These are phyloP conservation scores for Coniochaeta ligniaria DNA, from an alignment of 2,329 filamentous ascomycete species.

Conservation along the genomic window DNA sequence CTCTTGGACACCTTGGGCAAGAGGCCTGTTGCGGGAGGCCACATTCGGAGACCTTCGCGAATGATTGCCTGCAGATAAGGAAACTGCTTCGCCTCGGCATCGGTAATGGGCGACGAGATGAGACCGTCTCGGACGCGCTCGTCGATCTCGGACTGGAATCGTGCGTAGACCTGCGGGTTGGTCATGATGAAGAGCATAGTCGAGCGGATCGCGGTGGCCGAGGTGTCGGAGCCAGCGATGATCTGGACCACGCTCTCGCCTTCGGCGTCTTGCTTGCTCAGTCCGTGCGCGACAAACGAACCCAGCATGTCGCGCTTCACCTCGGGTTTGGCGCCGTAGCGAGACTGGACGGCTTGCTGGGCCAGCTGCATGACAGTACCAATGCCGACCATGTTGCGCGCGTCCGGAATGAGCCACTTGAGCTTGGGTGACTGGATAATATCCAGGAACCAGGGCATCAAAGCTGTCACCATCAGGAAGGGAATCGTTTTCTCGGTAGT, in stretches of 20 bases:
- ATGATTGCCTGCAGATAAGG: constrained; percentile 30
- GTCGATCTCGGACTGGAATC: constrained; percentile 13
- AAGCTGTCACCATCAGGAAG: constrained; percentile 32
- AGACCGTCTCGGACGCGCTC: constrained; percentile 32
- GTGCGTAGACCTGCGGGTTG: constrained; percentile 25
- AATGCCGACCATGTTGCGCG: constrained; percentile 29
- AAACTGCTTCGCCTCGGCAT: constrained; percentile 18
- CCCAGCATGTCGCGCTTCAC: constrained; percentile 29
- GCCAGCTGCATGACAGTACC: constrained; percentile 26
- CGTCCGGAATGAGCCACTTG: constrained; percentile 27
- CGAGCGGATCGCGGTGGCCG: constrained; percentile 38
- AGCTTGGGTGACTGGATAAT: constrained; percentile 32
- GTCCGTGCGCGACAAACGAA: constrained; percentile 30
- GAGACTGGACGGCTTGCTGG: constrained; percentile 12
- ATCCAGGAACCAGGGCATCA: constrained; percentile 31
- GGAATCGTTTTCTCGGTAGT: constrained; percentile 19
- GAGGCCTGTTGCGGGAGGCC: constrained; percentile 19
- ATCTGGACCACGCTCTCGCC: constrained; percentile 11
- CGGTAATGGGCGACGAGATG: constrained; percentile 21
- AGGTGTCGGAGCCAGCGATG: constrained; percentile 45
- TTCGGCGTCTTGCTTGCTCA: constrained; percentile 11
- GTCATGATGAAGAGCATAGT: constrained; percentile 39
- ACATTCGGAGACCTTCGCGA: constrained; percentile 29
- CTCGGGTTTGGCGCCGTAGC: constrained; percentile 12
- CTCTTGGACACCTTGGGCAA: constrained; percentile 19